Evolutionary conservation across 176 grass and related monocot genomes (phyloP).

Genomic region (Alopecurus myosuroides): DNA sequence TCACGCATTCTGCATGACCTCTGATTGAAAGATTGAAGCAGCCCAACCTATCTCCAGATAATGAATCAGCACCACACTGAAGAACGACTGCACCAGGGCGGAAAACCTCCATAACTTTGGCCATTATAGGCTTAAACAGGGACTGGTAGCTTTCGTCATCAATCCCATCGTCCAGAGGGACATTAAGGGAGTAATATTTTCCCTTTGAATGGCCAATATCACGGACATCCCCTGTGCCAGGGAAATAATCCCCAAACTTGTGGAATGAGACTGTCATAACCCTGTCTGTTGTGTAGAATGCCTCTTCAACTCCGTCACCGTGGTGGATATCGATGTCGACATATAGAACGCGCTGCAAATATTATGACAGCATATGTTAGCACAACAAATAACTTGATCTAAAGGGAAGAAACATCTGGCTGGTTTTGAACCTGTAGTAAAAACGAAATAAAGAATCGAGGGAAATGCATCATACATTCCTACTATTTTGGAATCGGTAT

Average conservation of each 20-base stretch:
- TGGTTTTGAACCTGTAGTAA: neutral
- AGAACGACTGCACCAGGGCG: constrained; percentile 80
- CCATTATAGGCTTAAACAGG: constrained; percentile 78
- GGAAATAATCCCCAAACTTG: constrained; percentile 91
- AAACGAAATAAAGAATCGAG: neutral
- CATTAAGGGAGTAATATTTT: constrained; percentile 83
- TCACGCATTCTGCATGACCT: constrained; percentile 87
- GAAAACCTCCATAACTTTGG: constrained; percentile 91
- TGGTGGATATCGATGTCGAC: constrained; percentile 95
- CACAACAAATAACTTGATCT: neutral
- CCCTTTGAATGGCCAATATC: constrained; percentile 72
- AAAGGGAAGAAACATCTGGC: neutral
- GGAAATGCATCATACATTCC: neutral
- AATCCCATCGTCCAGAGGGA: constrained; percentile 84
- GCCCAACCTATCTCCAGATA: constrained; percentile 83
- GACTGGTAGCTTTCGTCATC: constrained; percentile 93
- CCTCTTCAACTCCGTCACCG: constrained; percentile 88
- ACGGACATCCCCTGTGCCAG: constrained; percentile 78
- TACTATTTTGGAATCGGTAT: neutral
- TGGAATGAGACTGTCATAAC: constrained; percentile 98
- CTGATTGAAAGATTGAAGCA: constrained; percentile 90
- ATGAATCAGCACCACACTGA: constrained; percentile 85
- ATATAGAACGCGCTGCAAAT: constrained; percentile 72
- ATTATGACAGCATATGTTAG: constrained; percentile 13
- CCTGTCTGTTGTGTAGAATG: constrained; percentile 86